Conservation (phyloP, 495 filamentous ascomycete genomes). For the Aspergillus panamensis region DNA sequence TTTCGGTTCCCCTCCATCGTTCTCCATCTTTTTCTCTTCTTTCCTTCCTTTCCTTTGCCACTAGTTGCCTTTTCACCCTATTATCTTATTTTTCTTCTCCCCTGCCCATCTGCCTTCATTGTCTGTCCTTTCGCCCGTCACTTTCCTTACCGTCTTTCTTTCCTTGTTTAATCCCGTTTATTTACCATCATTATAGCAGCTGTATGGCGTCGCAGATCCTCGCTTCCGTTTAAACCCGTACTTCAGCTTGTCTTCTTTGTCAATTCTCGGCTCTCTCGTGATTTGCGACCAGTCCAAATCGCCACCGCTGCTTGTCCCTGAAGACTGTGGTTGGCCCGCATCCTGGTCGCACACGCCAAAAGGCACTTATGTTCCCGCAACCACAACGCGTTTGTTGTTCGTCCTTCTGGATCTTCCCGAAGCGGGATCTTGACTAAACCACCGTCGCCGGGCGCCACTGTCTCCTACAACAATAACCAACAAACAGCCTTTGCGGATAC, state of each 20-base stretch:
- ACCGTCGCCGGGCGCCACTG: not conserved
- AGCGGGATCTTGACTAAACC: conserved; percentile 10
- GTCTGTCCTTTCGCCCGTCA: conserved; percentile 1
- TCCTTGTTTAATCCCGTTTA: not conserved
- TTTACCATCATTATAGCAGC: conserved; percentile 12
- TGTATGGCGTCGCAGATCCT: conserved; percentile 15
- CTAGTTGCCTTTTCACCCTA: conserved; percentile 17
- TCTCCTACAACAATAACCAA: not conserved
- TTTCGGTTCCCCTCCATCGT: conserved; percentile 10
- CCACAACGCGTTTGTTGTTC: conserved; percentile 29
- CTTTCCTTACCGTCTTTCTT: not conserved
- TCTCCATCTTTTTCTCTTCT: conserved; percentile 16
- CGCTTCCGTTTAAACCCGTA: conserved; percentile 3
- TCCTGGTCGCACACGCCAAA: conserved; percentile 19
- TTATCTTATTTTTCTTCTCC: conserved; percentile 14
- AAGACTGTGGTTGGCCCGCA: conserved; percentile 22
- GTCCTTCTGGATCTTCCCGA: conserved; percentile 6
- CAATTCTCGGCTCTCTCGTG: conserved; percentile 8
- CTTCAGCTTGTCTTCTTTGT: conserved; percentile 3
- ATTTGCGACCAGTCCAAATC: conserved; percentile 14
- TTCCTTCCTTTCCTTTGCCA: conserved; percentile 11
- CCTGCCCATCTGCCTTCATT: conserved; percentile 6
- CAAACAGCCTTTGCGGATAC: not conserved
- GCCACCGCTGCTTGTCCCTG: conserved; percentile 14
- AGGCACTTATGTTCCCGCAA: conserved; percentile 6